Evolutionary conservation across 257 asterid species (phyloP), one percentile per base, ranked within the genome.

Genomic region (Gardenia jasminoides): DNA sequence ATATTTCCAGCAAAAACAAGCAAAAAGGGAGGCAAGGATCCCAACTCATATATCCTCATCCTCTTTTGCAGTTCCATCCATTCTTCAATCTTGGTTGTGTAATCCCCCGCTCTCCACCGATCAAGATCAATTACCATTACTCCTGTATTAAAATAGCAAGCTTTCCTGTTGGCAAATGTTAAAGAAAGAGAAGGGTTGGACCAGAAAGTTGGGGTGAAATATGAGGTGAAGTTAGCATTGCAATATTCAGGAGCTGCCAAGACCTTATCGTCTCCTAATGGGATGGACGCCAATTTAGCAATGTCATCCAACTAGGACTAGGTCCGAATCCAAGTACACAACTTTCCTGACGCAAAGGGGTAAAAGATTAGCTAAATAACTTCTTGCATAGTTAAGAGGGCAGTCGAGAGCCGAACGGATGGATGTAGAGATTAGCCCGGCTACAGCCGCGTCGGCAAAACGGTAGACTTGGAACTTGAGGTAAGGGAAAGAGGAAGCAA

Each of bases 231-330:
- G 66, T 94, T 93, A 33, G 99, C 99, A 79, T 87, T 87, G 87
- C 99, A 94, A 78, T 94, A 94, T 76, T 94, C 98, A 13, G 99
- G 98, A 6, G 99, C 99, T 6, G 98, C 99, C 9, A 95, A 90
- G 70, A 93, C 93, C 26, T n/a, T 54, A 24, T 77, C 84, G 10
- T 74, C 88, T 6, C 83, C 88, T 13, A 93, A 86, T 0, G 90
- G 92, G 33, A 87, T 94, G 10, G 81, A 86, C 0, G 92, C 87
- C 58, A 94, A 88, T 46, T 87, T 90, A 5, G 93, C 91, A 54
- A 94, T 88, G 91, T 94, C 99, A 75, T 93, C 99, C 99, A 7
- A 93, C 97, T 8, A 94, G 87, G 61, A 94, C 88, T 2, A 94
- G 71, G 79, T 94, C 99, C 12, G 98, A 95, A 79, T 93, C 98